Percentiles rank a stretch among this genome's conserved stretches.
phyloP scores from a whole-genome alignment of 306 rosid species.

The barrel medic (Medicago truncatula) region DNA sequence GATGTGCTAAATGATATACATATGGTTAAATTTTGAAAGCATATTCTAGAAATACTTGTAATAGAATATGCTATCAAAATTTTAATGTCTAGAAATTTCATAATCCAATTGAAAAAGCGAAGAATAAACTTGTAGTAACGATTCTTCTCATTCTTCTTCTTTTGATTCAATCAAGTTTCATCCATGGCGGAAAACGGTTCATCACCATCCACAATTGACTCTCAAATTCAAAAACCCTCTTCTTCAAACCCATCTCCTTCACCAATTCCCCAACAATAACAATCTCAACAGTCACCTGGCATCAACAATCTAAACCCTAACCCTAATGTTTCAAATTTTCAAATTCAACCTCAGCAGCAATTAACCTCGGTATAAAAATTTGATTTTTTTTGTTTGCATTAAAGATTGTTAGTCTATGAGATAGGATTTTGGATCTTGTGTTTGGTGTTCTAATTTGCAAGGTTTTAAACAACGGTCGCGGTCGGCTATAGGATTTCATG shows the following conservation, averaged over 20 bases:
- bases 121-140: background rate
- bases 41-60: too few relatives aligned
- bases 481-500: too few relatives aligned
- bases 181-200: background rate
- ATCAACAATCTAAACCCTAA: constrained; percentile 29
- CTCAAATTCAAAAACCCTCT: constrained; percentile 26
- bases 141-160: background rate
- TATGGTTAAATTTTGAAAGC: too few relatives aligned
- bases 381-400: background rate
- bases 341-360: constrained; percentile 72
- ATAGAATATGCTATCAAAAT: too few relatives aligned
- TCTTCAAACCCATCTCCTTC: constrained; percentile 33
- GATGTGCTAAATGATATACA: too few relatives aligned
- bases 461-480: too few relatives aligned
- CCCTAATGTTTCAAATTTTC: constrained; percentile 59
- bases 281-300: constrained; percentile 59
- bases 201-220: background rate
- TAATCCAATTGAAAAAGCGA: background rate
- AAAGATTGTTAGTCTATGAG: background rate
- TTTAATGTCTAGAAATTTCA: too few relatives aligned
- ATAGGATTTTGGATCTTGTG: background rate
- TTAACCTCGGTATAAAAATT: constrained; percentile 68
- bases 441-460: constrained; percentile 6
- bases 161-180: background rate
- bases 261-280: constrained; percentile 32